These are phyloP conservation scores for Candida pseudoglaebosa DNA, from an alignment of 805 yeast species.

Conservation along the genomic window DNA sequence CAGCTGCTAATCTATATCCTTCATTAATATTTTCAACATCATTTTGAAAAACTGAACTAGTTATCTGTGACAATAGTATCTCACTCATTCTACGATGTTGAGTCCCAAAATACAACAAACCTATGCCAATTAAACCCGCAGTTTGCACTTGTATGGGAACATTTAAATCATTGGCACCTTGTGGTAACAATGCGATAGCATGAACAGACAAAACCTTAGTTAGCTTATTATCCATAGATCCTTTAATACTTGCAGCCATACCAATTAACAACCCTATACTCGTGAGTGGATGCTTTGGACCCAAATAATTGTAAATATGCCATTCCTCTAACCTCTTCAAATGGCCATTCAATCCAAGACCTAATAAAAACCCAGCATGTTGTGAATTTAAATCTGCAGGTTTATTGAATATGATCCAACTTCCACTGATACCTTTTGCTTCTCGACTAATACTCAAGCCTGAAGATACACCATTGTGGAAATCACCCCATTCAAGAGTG, in stretches of 20 bases:
- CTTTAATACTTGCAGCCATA: slow-evolving; percentile 82
- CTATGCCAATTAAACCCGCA: slow-evolving; percentile 89
- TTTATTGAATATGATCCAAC: slow-evolving; percentile 88
- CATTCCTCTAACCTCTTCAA: slow-evolving; percentile 82
- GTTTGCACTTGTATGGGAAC: slow-evolving; percentile 81
- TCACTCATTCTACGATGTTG: slow-evolving; percentile 87
- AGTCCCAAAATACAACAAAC: slow-evolving; percentile 71
- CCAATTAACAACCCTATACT: slow-evolving; percentile 88
- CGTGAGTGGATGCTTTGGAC: slow-evolving; percentile 80
- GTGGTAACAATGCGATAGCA: slow-evolving; percentile 84
- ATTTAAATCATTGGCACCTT: slow-evolving; percentile 85
- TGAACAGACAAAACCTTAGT: slow-evolving; percentile 92
- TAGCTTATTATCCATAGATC: slow-evolving; percentile 79
- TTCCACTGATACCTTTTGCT: slow-evolving; percentile 70
- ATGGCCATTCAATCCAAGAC: slow-evolving; percentile 90
- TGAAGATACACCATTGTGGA: slow-evolving; percentile 87
- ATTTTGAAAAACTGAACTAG: slow-evolving; percentile 47
- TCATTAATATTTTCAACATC: slow-evolving; percentile 63
- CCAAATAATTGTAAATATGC: slow-evolving; percentile 91
- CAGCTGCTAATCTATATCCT: slow-evolving; percentile 83
- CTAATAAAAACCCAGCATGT: slow-evolving; percentile 93
- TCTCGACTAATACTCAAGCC: slow-evolving; percentile 73
- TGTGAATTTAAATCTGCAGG: slow-evolving; percentile 69
- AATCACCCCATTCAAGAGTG: slow-evolving; percentile 73
- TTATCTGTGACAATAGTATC: slow-evolving; percentile 65